Conservation (phyloP, 2,329 filamentous ascomycete species). For the Botrytis paeoniae region DNA sequence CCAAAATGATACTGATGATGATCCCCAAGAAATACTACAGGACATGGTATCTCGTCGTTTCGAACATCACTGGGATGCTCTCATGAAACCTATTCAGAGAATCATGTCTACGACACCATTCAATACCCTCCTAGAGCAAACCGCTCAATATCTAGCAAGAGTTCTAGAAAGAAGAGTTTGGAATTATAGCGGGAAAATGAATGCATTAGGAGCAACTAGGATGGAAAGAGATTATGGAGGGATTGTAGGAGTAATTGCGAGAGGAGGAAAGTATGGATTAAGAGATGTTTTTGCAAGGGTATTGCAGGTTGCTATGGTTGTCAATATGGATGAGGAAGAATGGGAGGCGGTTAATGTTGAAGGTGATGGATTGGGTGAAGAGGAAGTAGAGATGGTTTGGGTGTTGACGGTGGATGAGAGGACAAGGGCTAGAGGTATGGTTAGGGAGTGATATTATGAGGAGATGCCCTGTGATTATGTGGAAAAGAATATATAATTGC, state of each 20-base stretch:
- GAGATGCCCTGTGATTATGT: neutral
- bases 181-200: slow-evolving; percentile 71
- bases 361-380: slow-evolving; percentile 39
- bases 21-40: slow-evolving; percentile 47
- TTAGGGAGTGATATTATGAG: slow-evolving; percentile 38
- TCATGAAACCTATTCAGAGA: slow-evolving; percentile 80
- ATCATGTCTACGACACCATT: slow-evolving; percentile 78
- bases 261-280: slow-evolving; percentile 70
- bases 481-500: neutral
- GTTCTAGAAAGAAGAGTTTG: slow-evolving; percentile 86
- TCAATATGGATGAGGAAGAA: slow-evolving; percentile 95
- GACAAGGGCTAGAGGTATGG: slow-evolving; percentile 66
- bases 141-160: slow-evolving; percentile 32
- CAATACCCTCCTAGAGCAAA: slow-evolving; percentile 59
- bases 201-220: slow-evolving; percentile 75
- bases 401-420: slow-evolving; percentile 71
- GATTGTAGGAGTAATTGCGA: slow-evolving; percentile 65
- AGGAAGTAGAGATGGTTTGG: slow-evolving; percentile 68
- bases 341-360: slow-evolving; percentile 70
- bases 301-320: slow-evolving; percentile 77
- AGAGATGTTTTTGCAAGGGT: slow-evolving; percentile 74
- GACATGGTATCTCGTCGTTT: slow-evolving; percentile 77
- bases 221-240: slow-evolving; percentile 81
- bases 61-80: slow-evolving; percentile 77
- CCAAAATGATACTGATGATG: slow-evolving; percentile 46